Evolutionary conservation across 768 basidiomycete species (phyloP).

Genomic region (Hemileccinum impolitum): DNA sequence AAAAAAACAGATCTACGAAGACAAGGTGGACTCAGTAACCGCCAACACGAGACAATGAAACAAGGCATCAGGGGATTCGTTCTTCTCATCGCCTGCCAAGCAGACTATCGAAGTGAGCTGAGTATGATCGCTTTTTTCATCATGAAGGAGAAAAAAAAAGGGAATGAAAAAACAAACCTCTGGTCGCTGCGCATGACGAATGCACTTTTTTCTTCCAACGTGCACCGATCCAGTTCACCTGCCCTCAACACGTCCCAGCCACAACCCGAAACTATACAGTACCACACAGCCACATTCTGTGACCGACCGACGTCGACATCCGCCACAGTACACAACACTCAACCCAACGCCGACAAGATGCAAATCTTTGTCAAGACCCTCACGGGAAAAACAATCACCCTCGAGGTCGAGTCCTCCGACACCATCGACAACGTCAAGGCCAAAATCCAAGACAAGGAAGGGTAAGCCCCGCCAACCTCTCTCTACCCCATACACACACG

Average conservation of each 20-base stretch:
- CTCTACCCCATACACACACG: too few relatives aligned
- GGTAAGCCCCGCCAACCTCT: slow-evolving; percentile 33
- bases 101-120: slow-evolving; percentile 65
- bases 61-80: slow-evolving; percentile 40
- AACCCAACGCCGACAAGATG: slow-evolving; percentile 36
- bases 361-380: slow-evolving; percentile 88
- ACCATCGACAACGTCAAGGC: slow-evolving; percentile 29
- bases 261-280: slow-evolving; percentile 32
- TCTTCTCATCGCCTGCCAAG: slow-evolving; percentile 51
- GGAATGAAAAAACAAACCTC: not conserved
- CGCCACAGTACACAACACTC: not conserved
- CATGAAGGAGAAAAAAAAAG: slow-evolving; percentile 7
- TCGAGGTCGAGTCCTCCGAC: slow-evolving; percentile 29
- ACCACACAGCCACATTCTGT: slow-evolving; percentile 8
- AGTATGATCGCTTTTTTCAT: slow-evolving; percentile 45
- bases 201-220: too few relatives aligned
- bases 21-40: slow-evolving; percentile 1
- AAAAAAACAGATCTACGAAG: not conserved
- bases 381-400: slow-evolving; percentile 44
- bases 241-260: slow-evolving; percentile 26
- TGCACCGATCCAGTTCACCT: too few relatives aligned
- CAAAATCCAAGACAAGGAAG: slow-evolving; percentile 63
- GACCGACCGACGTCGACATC: slow-evolving; percentile 12
- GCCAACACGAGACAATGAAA: not conserved
- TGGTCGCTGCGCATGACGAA: not conserved